phyloP scores from a whole-genome alignment of 345 rosid species.

The Melaleuca quinquenervia region DNA sequence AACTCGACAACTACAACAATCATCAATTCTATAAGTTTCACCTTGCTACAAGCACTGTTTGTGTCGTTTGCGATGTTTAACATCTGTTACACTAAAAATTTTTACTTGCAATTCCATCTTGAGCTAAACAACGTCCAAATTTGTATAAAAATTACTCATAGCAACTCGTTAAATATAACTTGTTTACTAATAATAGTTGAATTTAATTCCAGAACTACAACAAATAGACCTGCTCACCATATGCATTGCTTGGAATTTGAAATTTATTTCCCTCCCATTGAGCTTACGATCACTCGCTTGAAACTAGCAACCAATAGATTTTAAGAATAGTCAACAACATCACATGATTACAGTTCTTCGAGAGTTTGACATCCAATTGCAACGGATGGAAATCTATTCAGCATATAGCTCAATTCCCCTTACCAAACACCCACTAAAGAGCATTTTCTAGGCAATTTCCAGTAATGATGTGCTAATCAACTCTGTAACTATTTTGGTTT shows the following conservation, averaged over 20 bases:
- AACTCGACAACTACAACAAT: background rate
- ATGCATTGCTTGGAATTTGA: background rate
- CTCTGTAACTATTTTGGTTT: background rate
- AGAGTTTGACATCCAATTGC: background rate
- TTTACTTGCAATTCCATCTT: background rate
- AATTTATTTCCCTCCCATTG: background rate
- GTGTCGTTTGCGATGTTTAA: background rate
- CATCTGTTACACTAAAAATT: background rate
- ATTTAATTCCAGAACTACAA: background rate
- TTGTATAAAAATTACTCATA: background rate
- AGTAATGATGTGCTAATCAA: background rate
- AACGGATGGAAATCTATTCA: background rate
- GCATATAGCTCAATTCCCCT: background rate
- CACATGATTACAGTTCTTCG: background rate
- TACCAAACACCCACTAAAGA: background rate
- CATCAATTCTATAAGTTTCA: rapidly evolving
- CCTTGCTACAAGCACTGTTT: background rate
- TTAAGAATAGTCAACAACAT: background rate
- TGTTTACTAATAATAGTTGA: background rate
- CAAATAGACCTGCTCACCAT: rapidly evolving
- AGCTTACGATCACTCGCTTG: background rate
- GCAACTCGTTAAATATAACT: background rate
- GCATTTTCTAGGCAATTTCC: background rate
- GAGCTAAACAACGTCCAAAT: background rate
- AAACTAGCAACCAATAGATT: background rate